These are phyloP conservation scores for Penicillium sp. DNA, from an alignment of 2,329 filamentous ascomycete species.

Conservation along the genomic window DNA sequence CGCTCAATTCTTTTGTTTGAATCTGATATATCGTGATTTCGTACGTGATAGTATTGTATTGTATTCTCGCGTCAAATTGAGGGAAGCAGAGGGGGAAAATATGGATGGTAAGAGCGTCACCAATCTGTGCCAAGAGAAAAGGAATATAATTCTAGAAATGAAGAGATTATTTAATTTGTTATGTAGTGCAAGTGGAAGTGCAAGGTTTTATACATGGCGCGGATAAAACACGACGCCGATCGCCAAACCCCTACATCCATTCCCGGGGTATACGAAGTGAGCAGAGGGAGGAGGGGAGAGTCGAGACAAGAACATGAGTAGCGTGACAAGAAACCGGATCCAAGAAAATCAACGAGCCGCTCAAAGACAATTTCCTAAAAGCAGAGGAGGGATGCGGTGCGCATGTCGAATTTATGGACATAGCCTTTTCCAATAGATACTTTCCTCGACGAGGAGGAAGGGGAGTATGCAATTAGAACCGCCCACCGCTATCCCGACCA, in stretches of 20 bases:
- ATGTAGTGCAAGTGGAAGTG: too few species aligned
- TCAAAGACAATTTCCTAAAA: neutral
- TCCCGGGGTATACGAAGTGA: slow-evolving; percentile 30
- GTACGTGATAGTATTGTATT: too few species aligned
- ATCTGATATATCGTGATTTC: too few species aligned
- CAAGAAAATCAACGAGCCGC: neutral
- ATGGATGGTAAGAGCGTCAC: too few species aligned
- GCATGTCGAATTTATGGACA: too few species aligned
- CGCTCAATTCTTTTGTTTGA: neutral
- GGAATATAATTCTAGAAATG: neutral
- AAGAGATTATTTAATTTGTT: slow-evolving; percentile 18
- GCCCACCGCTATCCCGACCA: slow-evolving; percentile 32
- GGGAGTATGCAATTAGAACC: slow-evolving; percentile 35
- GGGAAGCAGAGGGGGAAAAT: too few species aligned
- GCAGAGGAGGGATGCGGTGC: too few species aligned
- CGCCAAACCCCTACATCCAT: slow-evolving; percentile 23
- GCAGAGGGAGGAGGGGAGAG: slow-evolving; percentile 25
- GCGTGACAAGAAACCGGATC: slow-evolving; percentile 4
- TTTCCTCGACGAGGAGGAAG: too few species aligned
- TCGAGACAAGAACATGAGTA: slow-evolving; percentile 15
- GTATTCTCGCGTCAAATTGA: too few species aligned
- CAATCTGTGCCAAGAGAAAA: neutral
- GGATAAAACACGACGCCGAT: slow-evolving; percentile 19
- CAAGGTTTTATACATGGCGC: slow-evolving; percentile 26
- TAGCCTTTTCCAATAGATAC: too few species aligned